Evolutionary conservation across 805 yeast genomes (phyloP), one percentile per base, ranked within the genome.

Genomic region (Lipomyces oligophaga): DNA sequence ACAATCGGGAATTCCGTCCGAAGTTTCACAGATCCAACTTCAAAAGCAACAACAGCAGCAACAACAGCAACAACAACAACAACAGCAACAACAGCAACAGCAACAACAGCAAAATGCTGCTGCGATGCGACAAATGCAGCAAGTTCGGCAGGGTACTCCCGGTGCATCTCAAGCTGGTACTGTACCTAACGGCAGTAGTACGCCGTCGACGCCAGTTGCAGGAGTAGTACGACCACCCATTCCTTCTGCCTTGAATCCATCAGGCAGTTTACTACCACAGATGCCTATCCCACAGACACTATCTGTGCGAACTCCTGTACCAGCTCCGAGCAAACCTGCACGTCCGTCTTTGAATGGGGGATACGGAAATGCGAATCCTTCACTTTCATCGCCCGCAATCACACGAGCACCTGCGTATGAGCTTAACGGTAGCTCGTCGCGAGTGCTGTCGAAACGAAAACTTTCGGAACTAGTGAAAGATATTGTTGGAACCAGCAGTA

Each of bases 261-360:
- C 61, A 10, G 50, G 60, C 11, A 52, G 62, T 2, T 41, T 52
- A 18, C 47, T 63, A 15, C 53, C 58, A 16, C 52, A 62, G 4
- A 49, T 68, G 50, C 65, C 69, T 1, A 81, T 90, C 32, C 81
- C 95, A 1, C 75, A 75, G 36, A 79, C 76, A 16, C 71, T 93
- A 41, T 75, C 80, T 41, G 79, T 86, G 5, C 75, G 77, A 49
- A 77, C 80, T 3, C 81, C 86, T 6, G 72, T 73, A 8, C 80
- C 96, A 0, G 81, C 80, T 4, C 67, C 79, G 1, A 72, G 81
- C 55, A 78, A 80, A 52, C 80, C 81, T 25, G 78, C 77, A 52
- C 74, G 96, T 49, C 95, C 98, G 11, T 81, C 95, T 5, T 68
- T 87, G 40, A 74, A 86, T 22, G 93, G 88, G 32, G 97, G 97